Base-by-base conservation (phyloP, 140 eudicot genomes). In the Flaveria floridana region DNA sequence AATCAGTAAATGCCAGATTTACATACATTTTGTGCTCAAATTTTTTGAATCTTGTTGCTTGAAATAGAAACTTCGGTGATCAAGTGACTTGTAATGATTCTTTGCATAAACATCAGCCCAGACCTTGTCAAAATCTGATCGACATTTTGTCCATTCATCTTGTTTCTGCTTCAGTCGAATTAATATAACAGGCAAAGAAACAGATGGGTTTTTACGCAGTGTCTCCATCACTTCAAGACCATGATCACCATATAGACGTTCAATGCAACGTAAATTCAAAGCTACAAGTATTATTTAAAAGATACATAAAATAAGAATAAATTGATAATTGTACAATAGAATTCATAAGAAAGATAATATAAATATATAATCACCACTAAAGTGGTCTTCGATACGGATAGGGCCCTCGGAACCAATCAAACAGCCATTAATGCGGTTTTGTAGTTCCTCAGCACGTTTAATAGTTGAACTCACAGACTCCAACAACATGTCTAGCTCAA, bases 31-130 rank as follows among this genome's bases (percentile, higher is more conserved):
- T 4, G 88, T 53, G 87, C 93, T 86, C 88, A 93, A 81, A 86
- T 88, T 86, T 96, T 93, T 93, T 23, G 98, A 90, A 82, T 93
- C 98, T 83, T 93, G 98, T 78, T 93, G 98, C 90, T 86, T 93
- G 93, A 93, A 93, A 70, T 93, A 93, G 88, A 93, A 93, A 82
- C 98, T 93, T 2, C 98, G 89, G 76, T 93, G 98, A 76, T 93
- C 98, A 68, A 93, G 98, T 15, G 98, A 93, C 81, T 93, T 93
- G 80, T 84, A 93, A 77, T 90, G 98, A 72, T 93, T 93, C 87
- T 90, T 93, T 6, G 96, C 84, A 82, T 90, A 93, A 65, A 93
- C 84, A 6, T 93, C 97, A 72, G 97, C 96, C 97, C 98, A 93
- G 66, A 93, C 92, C 82, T 88, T 93, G 91, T 93, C 88, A 69